Conservation (phyloP, 257 asterid genomes). For the Craterostigma plantagineum region DNA sequence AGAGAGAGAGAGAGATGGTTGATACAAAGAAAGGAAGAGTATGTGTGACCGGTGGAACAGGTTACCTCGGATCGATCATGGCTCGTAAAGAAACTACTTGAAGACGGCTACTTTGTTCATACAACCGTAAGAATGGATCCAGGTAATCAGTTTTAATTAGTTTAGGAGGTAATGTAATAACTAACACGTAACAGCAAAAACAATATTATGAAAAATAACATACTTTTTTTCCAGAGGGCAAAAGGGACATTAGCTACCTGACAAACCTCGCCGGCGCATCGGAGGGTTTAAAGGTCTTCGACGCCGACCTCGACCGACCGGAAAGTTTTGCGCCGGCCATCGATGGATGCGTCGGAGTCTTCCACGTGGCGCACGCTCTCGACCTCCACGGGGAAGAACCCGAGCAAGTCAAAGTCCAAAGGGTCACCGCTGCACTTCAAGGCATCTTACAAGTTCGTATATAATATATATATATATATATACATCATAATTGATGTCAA, state of each 20-base stretch:
- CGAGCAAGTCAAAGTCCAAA: constrained; percentile 12
- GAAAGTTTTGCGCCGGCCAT: constrained; percentile 20
- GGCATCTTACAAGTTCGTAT: constrained; percentile 16
- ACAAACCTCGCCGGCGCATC: constrained; percentile 21
- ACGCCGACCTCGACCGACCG: constrained; percentile 22
- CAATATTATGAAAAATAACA: not conserved
- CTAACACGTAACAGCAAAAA: too few species aligned
- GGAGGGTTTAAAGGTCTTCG: constrained; percentile 20
- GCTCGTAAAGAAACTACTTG: constrained; percentile 1
- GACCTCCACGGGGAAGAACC: constrained; percentile 14
- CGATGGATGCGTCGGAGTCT: constrained; percentile 30
- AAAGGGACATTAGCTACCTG: constrained; percentile 9
- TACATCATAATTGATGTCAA: too few species aligned
- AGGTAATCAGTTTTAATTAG: too few species aligned
- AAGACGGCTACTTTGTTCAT: constrained; percentile 1
- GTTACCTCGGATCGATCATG: constrained; percentile 1
- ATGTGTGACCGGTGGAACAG: constrained; percentile 5
- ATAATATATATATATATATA: too few species aligned
- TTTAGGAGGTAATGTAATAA: too few species aligned
- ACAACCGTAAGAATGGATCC: not conserved
- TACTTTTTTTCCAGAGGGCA: not conserved
- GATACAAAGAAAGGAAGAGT: not conserved
- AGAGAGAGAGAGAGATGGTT: too few species aligned
- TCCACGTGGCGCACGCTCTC: constrained; percentile 33
- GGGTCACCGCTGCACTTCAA: constrained; percentile 11